Evolutionary conservation across 2,329 filamentous ascomycete species (phyloP), one percentile per base, ranked within the genome.

Genomic region (Cladophialophora psammophila): DNA sequence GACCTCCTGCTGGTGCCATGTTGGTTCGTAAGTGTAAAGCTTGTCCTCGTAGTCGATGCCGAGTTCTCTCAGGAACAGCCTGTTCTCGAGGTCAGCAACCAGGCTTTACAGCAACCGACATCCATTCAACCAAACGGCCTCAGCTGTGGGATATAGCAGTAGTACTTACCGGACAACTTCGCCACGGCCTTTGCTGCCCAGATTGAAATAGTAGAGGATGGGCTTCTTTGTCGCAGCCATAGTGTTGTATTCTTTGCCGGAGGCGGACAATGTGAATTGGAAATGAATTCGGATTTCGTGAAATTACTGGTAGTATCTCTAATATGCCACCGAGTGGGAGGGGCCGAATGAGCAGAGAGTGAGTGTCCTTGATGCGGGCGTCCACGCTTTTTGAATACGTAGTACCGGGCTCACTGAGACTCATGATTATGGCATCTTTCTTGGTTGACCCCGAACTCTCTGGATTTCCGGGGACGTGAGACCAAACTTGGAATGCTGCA

Each of bases 21-120:
- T 74, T 13, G 70, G 65, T 38, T 78, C 75, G 18, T 66, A 75
- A 0, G 74, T 62, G 63, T 78, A 77, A 13, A 73, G 73, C 54
- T 72, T 68, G 20, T 78, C 73, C 59, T 73, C 67, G 60, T 72
- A 69, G 9, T 75, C 70, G 53, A 77, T 71, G 0, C 74, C 73
- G 1, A 74, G 71, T 42, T 77, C 75, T 40, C 71, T 74, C 42
- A 77, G 52, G 53, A 77, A 77, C 5, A 77, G 66, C 1, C 74
- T 76, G 45, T 20, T 18, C 35, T 20, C n/a, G 1, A 40, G 15
- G 26, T 63, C 40, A 56, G 50, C 53, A n/a, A 45, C 1, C 18
- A 26, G 20, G 13, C 10, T 26, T 26, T 26, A 26, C 15, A 26
- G 8, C 18, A 2, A 50, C 20, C 9, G 26, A 50, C 5, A 31